Evolutionary conservation across 129 eudicot species (phyloP).

Genomic region (Mikania micrantha): DNA sequence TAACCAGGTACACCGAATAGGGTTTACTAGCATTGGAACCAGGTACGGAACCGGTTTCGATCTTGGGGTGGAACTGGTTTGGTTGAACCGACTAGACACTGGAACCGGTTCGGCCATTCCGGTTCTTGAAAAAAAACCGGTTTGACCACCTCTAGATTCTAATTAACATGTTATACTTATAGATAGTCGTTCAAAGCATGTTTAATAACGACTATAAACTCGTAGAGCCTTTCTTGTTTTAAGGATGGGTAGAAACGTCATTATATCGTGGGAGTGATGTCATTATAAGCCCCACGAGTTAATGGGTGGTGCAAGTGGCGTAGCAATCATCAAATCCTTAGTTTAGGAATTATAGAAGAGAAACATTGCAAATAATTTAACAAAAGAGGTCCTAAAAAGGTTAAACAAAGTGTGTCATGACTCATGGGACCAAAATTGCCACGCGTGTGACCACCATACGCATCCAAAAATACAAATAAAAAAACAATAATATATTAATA

Average conservation of each 20-base stretch:
- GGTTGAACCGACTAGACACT: too few relatives aligned
- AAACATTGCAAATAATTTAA: background rate
- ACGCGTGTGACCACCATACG: slow-evolving; percentile 36
- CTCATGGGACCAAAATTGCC: slow-evolving; percentile 35
- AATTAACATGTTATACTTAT: too few relatives aligned
- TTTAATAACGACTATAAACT: too few relatives aligned
- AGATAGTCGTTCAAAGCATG: too few relatives aligned
- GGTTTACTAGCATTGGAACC: too few relatives aligned
- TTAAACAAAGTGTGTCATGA: slow-evolving; percentile 25
- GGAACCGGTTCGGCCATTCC: too few relatives aligned
- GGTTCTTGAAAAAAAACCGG: too few relatives aligned
- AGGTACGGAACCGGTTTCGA: too few relatives aligned
- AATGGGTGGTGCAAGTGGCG: slow-evolving; percentile 23
- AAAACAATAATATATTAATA: background rate
- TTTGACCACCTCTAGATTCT: too few relatives aligned
- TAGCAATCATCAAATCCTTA: slow-evolving; percentile 32
- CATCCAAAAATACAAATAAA: background rate
- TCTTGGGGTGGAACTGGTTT: too few relatives aligned
- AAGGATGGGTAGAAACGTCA: slow-evolving; percentile 9
- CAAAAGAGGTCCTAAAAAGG: slow-evolving; percentile 19
- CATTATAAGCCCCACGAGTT: slow-evolving; percentile 23
- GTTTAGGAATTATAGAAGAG: slow-evolving; percentile 16
- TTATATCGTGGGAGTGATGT: slow-evolving; percentile 25
- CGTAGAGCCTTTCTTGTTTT: background rate
- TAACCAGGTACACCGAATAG: too few relatives aligned